Evolutionary conservation across 2,329 filamentous ascomycete species (phyloP).

Genomic region (Lecanicillium sp.): DNA sequence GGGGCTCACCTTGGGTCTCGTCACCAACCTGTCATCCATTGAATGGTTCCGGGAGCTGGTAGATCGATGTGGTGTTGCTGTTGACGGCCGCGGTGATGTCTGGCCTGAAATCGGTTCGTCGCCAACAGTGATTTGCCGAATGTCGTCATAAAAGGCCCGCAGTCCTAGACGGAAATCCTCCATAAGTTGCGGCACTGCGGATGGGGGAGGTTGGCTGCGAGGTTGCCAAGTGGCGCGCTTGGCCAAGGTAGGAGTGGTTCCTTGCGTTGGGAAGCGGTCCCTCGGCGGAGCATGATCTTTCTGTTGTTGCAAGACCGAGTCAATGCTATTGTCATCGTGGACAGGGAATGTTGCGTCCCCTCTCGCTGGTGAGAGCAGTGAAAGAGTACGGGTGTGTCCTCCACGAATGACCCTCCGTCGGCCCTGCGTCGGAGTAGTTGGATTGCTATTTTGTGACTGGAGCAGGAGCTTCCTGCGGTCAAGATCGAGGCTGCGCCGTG

Average conservation of each 20-base stretch:
- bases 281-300: too few species aligned
- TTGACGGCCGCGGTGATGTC: slow-evolving; percentile 16
- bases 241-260: slow-evolving; percentile 27
- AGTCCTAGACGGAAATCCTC: slow-evolving; percentile 84
- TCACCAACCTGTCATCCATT: slow-evolving; percentile 20
- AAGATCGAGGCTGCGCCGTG: slow-evolving; percentile 48
- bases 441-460: slow-evolving; percentile 28
- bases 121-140: slow-evolving; percentile 89
- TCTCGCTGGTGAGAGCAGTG: slow-evolving; percentile 67
- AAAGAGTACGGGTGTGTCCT: slow-evolving; percentile 58
- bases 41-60: slow-evolving; percentile 13
- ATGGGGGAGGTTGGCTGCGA: slow-evolving; percentile 33
- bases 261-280: too few species aligned
- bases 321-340: slow-evolving; percentile 24
- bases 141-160: slow-evolving; percentile 91
- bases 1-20: slow-evolving; percentile 33
- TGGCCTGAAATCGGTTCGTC: slow-evolving; percentile 71
- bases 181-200: slow-evolving; percentile 66
- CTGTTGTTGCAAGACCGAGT: slow-evolving; percentile 10
- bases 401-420: slow-evolving; percentile 61
- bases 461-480: slow-evolving; percentile 66
- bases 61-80: slow-evolving; percentile 17
- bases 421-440: slow-evolving; percentile 28
- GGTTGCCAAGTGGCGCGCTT: slow-evolving; percentile 56
- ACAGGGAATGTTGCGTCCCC: slow-evolving; percentile 33